Evolutionary conservation across 2,329 filamentous ascomycete species (phyloP), one percentile per base, ranked within the genome.

Genomic region (Triangularia setosa): DNA sequence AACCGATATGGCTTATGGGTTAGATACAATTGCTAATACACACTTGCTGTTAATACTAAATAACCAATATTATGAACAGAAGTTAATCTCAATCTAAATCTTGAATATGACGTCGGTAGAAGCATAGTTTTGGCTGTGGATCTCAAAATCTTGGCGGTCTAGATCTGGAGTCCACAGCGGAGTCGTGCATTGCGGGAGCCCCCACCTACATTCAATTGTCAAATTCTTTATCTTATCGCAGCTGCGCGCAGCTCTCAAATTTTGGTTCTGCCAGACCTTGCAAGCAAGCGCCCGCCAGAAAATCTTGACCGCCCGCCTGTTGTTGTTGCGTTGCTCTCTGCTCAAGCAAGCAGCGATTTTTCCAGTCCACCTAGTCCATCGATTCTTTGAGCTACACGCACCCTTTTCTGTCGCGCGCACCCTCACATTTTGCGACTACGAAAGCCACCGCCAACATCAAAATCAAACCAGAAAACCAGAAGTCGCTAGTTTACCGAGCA

Each of bases 161-260:
- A 21, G n/a, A 48, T 1, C 40, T 8, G 3, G 40, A 48, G n/a
- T n/a, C 40, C 40, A 11, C 40, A 48, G 40, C 21, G 40, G 40
- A 23, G n/a, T 21, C 11, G 30, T 12, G 3, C 6, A 8, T n/a
- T n/a, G n/a, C 30, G 1, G n/a, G 40, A n/a, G 48, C 16, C 59
- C 18, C 40, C 59, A 55, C 52, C 52, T 11, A 18, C 27, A 27
- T 25, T 18, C 28, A 28, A n/a, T 27, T 24, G n/a, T 9, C 23
- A 54, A 44, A 58, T 35, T 54, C 40, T 64, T 69, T 69, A 69
- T 69, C 67, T 64, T 68, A 68, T 68, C 65, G 62, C 61, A n/a
- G 14, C 56, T 55, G 11, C 64, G 11, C 64, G 64, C 61, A n/a
- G 14, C 56, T 55, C 25, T 60, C 57, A 60, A 65, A 59, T 63